Evolutionary conservation across 768 basidiomycete species (phyloP).

Genomic region (Lepiota venenata): DNA sequence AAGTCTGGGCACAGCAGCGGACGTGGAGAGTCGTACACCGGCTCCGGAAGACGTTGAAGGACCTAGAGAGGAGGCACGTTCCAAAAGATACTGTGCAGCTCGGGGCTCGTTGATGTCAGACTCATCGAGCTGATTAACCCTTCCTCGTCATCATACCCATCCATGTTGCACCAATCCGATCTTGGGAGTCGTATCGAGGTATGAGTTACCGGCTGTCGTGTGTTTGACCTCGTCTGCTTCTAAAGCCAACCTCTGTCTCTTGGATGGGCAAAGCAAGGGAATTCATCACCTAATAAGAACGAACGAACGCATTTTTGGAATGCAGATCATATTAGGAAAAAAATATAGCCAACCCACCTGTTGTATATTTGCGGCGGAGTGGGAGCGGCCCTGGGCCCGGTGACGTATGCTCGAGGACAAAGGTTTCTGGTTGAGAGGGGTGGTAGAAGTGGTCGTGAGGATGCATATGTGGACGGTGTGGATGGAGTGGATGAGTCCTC

Average conservation of each 20-base stretch:
- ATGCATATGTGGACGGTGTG: background rate
- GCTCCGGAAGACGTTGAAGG: background rate
- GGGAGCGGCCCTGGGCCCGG: slow-evolving; percentile 19
- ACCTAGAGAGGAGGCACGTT: background rate
- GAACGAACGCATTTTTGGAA: too few relatives aligned
- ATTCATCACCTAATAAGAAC: background rate
- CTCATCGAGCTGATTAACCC: slow-evolving; percentile 2
- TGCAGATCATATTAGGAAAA: too few relatives aligned
- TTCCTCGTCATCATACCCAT: slow-evolving; percentile 7
- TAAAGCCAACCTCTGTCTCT: slow-evolving; percentile 14
- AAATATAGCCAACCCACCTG: background rate
- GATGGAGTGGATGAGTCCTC: background rate
- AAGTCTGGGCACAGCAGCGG: too few relatives aligned
- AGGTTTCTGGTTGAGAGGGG: slow-evolving; percentile 22
- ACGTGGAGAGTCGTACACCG: background rate
- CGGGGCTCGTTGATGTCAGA: slow-evolving; percentile 2
- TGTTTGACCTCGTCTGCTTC: background rate
- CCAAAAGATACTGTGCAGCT: background rate
- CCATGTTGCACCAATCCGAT: background rate
- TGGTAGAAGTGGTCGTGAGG: slow-evolving; percentile 16
- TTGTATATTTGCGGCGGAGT: slow-evolving; percentile 3
- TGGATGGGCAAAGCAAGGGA: background rate
- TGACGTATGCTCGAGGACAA: slow-evolving; percentile 8
- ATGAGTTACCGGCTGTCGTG: background rate
- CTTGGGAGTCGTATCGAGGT: background rate